A percentile compares a stretch with the other conserved stretches of the same genome.
Evolutionary conservation across 352 stramenopile genomes (phyloP).

Genomic region (Phytopythium sindhum): DNA sequence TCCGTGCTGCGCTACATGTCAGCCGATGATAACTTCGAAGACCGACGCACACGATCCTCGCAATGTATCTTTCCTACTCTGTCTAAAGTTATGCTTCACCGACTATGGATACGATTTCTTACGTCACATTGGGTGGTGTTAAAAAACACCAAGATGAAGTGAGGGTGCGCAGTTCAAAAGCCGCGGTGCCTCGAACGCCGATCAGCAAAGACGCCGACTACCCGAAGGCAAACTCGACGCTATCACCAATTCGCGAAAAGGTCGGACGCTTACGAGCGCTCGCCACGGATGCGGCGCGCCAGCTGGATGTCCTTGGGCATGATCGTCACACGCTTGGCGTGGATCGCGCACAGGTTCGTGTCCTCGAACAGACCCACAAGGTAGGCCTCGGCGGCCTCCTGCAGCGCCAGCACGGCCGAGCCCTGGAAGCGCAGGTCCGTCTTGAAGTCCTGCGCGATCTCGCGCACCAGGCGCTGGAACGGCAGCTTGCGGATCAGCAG

Average conservation of each 20-base stretch:
- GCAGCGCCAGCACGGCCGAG: slow-evolving; percentile 79
- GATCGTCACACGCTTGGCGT: slow-evolving; percentile 93
- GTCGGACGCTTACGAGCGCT: slow-evolving; percentile 55
- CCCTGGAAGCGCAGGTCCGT: slow-evolving; percentile 88
- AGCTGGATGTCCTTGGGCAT: slow-evolving; percentile 96
- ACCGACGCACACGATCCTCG: too few relatives aligned
- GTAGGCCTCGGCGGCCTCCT: slow-evolving; percentile 87
- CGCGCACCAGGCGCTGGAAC: slow-evolving; percentile 94
- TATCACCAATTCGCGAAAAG: too few relatives aligned
- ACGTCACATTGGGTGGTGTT: slow-evolving; percentile 25
- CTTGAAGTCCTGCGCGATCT: slow-evolving; percentile 88
- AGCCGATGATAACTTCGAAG: too few relatives aligned
- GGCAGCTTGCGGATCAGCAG: slow-evolving; percentile 96
- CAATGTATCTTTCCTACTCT: too few relatives aligned
- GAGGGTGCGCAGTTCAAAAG: background rate
- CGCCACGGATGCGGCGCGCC: slow-evolving; percentile 90
- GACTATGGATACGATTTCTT: background rate
- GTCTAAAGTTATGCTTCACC: too few relatives aligned
- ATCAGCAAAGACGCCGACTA: background rate
- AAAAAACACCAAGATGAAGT: slow-evolving; percentile 39
- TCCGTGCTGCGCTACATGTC: too few relatives aligned
- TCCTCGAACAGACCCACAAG: slow-evolving; percentile 88
- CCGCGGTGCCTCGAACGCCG: background rate
- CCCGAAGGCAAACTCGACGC: background rate
- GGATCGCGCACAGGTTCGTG: slow-evolving; percentile 93